Percentiles rank a stretch among this genome's conserved stretches.
Evolutionary conservation across 257 asterid species (phyloP).

Genomic region (Salvia rosmarinus): DNA sequence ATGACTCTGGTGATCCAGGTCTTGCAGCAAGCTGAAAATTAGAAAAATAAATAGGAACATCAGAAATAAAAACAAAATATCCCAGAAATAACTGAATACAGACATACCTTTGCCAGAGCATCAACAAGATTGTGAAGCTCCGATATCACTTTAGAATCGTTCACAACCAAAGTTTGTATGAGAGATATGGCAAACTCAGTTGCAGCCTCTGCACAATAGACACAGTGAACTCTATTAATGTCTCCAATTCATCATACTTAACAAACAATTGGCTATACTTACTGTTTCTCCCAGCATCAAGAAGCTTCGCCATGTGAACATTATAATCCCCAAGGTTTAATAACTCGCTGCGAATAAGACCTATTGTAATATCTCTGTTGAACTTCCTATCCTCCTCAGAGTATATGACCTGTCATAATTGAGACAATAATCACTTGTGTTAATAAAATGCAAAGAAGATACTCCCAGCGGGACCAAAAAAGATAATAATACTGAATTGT

Average conservation of each 20-base stretch:
- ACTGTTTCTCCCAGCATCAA: slow-evolving; percentile 97
- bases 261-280: slow-evolving; percentile 40
- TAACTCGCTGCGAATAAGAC: slow-evolving; percentile 80
- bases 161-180: slow-evolving; percentile 63
- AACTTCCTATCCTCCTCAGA: slow-evolving; percentile 92
- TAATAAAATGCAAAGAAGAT: not conserved
- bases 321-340: slow-evolving; percentile 90
- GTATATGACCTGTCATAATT: slow-evolving; percentile 71
- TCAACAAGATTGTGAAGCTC: slow-evolving; percentile 93
- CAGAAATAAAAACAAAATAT: not conserved
- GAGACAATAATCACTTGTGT: not conserved
- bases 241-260: slow-evolving; percentile 17
- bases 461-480: slow-evolving; percentile 15
- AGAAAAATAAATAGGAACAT: slow-evolving; percentile 36
- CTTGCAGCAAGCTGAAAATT: slow-evolving; percentile 82
- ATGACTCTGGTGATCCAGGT: slow-evolving; percentile 96
- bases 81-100: slow-evolving; percentile 24
- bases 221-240: slow-evolving; percentile 26
- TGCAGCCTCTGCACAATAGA: slow-evolving; percentile 76
- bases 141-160: slow-evolving; percentile 71
- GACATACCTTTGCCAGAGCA: slow-evolving; percentile 80
- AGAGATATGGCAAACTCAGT: slow-evolving; percentile 89
- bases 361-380: slow-evolving; percentile 81
- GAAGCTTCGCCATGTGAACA: slow-evolving; percentile 94
- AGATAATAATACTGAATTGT: slow-evolving; percentile 6